These are phyloP conservation scores for Phaseolus coccineus DNA, from an alignment of 331 rosid species.

Conservation along the genomic window DNA sequence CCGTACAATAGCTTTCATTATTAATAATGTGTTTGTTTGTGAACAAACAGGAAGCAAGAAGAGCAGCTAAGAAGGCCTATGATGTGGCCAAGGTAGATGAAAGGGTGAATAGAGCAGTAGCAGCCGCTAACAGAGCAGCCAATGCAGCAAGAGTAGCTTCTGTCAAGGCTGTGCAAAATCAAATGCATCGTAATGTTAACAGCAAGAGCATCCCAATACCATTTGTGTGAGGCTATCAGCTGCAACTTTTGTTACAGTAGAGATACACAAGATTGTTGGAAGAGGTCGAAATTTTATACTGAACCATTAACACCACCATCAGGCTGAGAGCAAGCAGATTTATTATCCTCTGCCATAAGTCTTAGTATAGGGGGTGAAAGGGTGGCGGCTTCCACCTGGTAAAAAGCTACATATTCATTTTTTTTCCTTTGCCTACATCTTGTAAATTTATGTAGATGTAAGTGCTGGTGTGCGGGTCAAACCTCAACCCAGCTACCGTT, in stretches of 20 bases:
- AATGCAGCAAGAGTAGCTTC: constrained; percentile 99
- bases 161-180: constrained; percentile 91
- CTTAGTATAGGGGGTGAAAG: constrained; percentile 54
- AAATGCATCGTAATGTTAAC: constrained; percentile 69
- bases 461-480: constrained; percentile 60
- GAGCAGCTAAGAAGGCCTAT: constrained; percentile 87
- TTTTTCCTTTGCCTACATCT: constrained; percentile 35
- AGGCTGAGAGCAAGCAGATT: constrained; percentile 43
- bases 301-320: constrained; percentile 39
- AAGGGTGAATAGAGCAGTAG: constrained; percentile 88
- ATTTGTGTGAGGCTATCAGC: constrained; percentile 51
- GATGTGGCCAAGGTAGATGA: constrained; percentile 92
- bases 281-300: constrained; percentile 32
- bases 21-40: constrained; percentile 31
- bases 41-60: constrained; percentile 82
- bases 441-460: constrained; percentile 59
- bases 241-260: constrained; percentile 37
- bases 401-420: constrained; percentile 35
- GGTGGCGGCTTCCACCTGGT: constrained; percentile 42
- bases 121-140: constrained; percentile 92
- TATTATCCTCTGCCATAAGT: constrained; percentile 42
- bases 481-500: constrained; percentile 56
- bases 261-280: constrained; percentile 5
- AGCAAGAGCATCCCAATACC: constrained; percentile 59
- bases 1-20: background rate